These are phyloP conservation scores for Cardamine resedifolia DNA, from an alignment of 345 rosid genomes.

Conservation along the genomic window DNA sequence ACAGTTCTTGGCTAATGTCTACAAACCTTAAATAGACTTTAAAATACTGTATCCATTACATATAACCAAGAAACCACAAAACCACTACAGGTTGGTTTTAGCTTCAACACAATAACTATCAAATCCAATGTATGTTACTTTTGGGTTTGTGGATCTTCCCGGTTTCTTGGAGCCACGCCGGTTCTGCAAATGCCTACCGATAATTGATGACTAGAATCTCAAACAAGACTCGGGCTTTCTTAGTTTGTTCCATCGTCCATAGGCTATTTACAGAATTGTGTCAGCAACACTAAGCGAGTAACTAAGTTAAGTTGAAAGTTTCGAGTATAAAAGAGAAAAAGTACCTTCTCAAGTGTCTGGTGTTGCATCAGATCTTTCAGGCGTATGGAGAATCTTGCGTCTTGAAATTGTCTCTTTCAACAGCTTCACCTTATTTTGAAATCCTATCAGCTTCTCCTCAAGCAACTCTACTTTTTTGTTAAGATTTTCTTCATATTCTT, in stretches of 20 bases:
- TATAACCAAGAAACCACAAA: not conserved
- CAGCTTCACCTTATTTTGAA: constrained; percentile 41
- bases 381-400: constrained; percentile 23
- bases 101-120: not conserved
- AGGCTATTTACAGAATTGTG: not conserved
- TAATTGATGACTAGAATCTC: not conserved
- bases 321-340: not conserved
- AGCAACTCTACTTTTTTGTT: constrained; percentile 33
- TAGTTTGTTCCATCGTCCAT: not conserved
- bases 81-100: not conserved
- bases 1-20: not conserved
- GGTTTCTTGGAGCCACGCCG: not conserved
- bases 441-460: constrained; percentile 33
- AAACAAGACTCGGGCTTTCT: not conserved
- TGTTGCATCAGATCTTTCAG: constrained; percentile 28
- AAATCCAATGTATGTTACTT: not conserved
- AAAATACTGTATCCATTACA: not conserved
- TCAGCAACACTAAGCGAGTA: not conserved
- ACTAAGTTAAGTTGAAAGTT: not conserved
- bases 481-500: constrained; percentile 28
- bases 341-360: constrained; percentile 28
- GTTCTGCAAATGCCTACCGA: not conserved
- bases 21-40: not conserved
- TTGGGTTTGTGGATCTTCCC: not conserved
- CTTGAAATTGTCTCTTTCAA: constrained; percentile 43